Conservation (phyloP, 257 asterid genomes). For the Marsdenia floribunda region DNA sequence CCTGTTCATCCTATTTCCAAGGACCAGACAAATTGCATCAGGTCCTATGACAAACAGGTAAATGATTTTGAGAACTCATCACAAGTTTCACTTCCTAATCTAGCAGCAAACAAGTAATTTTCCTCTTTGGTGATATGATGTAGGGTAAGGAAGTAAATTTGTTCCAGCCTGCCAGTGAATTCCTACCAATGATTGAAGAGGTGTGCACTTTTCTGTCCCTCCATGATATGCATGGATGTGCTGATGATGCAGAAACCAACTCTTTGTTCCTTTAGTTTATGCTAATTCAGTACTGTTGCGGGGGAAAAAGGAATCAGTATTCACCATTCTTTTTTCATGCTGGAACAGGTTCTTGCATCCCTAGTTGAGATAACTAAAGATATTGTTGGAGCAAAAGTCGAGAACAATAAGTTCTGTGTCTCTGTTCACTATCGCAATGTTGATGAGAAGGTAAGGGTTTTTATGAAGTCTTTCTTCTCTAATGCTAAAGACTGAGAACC, state of each 20-base stretch:
- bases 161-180: conserved; percentile 95
- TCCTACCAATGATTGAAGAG: conserved; percentile 85
- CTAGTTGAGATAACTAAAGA: conserved; percentile 66
- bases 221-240: background rate
- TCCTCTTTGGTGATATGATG: conserved; percentile 11
- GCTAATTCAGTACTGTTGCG: background rate
- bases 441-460: conserved; percentile 58
- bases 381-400: conserved; percentile 67
- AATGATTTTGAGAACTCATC: conserved; percentile 5
- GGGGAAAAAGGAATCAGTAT: conserved; percentile 3
- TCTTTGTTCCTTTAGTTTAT: background rate
- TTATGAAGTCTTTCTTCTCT: background rate
- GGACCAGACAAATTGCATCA: conserved; percentile 46
- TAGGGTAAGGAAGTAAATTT: conserved; percentile 87
- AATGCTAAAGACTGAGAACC: background rate
- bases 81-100: conserved; percentile 5
- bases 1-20: conserved; percentile 57
- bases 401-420: conserved; percentile 90
- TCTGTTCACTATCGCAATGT: conserved; percentile 97
- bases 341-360: conserved; percentile 54
- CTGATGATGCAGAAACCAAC: background rate
- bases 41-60: conserved; percentile 80
- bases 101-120: background rate
- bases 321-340: conserved; percentile 13
- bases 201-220: conserved; percentile 28